Base-by-base conservation (phyloP, 768 basidiomycete species). In the Holtermannia corniformis region DNA sequence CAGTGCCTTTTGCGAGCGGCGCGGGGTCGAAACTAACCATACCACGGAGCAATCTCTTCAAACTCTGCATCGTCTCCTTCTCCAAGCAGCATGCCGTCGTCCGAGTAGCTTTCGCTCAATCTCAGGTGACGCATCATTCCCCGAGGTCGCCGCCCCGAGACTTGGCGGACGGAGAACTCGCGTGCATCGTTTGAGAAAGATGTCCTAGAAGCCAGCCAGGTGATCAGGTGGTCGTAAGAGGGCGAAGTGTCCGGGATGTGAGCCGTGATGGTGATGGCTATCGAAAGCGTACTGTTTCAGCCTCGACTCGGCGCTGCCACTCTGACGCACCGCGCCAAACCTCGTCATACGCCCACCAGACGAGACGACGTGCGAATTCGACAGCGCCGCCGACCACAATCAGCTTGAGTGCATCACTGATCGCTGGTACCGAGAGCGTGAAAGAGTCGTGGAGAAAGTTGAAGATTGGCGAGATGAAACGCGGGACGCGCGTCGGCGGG, bases 51-150 rank as follows among this genome's bases (percentile, higher is more conserved):
- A 16, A 37, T 37, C 32, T 37, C 10, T 7, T 32, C 56, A 4
- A 67, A 44, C 13, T 37, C 50, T n/a, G 63, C 63, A 44, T 67
- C 63, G 16, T 59, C 45, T 0, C 50, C 58, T 43, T 57, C 55
- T 14, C 54, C 56, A 27, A 57, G 60, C n/a, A 58, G 41, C 0
- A 45, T 50, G 10, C 55, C 62, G n/a, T n/a, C n/a, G n/a, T n/a
- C n/a, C n/a, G n/a, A n/a, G n/a, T n/a, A n/a, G n/a, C n/a, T n/a
- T n/a, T n/a, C n/a, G n/a, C n/a, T n/a, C n/a, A n/a, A n/a, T 37
- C 32, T 7, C 32, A 37, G 7, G 10, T 7, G 7, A 16, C 16
- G 32, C 32, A 16, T 37, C 32, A 37, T 37, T 7, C 7, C 10
- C 32, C 10, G 32, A 7, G 32, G 32, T 37, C 32, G 32, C 32